Percentiles rank a stretch among this genome's conserved stretches.
Evolutionary conservation across 2,329 filamentous ascomycete genomes (phyloP).

Genomic region (Aspergillus sojae): DNA sequence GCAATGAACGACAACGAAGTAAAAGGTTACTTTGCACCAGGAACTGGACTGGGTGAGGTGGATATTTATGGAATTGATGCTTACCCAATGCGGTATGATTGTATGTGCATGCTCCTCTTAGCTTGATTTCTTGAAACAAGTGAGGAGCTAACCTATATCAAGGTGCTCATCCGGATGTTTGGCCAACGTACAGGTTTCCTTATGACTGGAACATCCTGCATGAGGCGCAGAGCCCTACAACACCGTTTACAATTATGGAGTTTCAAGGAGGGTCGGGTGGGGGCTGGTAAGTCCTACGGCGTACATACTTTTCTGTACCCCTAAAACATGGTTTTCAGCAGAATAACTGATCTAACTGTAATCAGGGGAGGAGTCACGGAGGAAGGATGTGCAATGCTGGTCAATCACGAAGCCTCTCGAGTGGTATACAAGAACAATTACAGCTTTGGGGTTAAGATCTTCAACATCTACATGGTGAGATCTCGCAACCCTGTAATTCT

Average conservation of each 20-base stretch:
- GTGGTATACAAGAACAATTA: constrained; percentile 77
- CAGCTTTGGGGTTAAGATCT: constrained; percentile 65
- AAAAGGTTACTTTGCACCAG: constrained; percentile 56
- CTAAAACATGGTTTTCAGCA: not conserved
- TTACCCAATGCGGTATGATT: constrained; percentile 7
- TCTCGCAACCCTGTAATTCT: too few species aligned
- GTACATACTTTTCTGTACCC: not conserved
- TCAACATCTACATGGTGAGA: constrained; percentile 71
- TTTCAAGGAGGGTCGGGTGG: constrained; percentile 9
- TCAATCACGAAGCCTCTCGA: constrained; percentile 31
- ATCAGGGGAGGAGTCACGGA: constrained; percentile 8
- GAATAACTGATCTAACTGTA: not conserved
- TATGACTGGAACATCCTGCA: not conserved
- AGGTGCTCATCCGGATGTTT: not conserved
- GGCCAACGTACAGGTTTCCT: not conserved
- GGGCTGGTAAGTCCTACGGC: not conserved
- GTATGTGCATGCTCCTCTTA: not conserved
- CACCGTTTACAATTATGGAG: constrained; percentile 8
- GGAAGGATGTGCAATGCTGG: not conserved
- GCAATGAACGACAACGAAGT: constrained; percentile 39
- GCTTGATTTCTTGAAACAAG: not conserved
- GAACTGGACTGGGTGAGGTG: constrained; percentile 33
- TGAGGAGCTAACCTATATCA: not conserved
- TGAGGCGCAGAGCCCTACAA: constrained; percentile 3
- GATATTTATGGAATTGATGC: constrained; percentile 54